Base-by-base conservation (phyloP, 768 basidiomycete species). In the Tylopilus sp. region DNA sequence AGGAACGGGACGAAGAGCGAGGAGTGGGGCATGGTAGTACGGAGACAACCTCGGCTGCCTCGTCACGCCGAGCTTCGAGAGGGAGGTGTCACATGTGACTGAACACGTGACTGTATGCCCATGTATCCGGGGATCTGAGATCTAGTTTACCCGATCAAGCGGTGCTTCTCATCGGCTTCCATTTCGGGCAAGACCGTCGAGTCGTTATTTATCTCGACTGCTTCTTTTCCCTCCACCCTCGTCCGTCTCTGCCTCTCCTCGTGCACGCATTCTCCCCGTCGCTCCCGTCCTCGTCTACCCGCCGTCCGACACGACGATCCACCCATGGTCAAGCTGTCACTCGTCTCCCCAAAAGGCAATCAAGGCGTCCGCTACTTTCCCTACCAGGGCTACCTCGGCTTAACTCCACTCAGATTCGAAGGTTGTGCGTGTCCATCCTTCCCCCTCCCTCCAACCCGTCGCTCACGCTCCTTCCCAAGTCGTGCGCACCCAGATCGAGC, bases 401-500 rank as follows among this genome's bases (percentile, higher is more conserved):
- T 93, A 64, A 91, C 88, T 40, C 83, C 86, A 51, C 74, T 92
- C 72, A 81, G 79, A 63, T 80, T 90, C 62, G 86, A 90, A 73
- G 91, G 91, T 69, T 70, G 86, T 85, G 52, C 60, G 82, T 78
- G 19, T 43, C 38, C 41, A 22, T 55, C 41, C 26, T 17, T 47
- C 54, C 38, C 41, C 24, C 42, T 54, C 41, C 16, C 30, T 37
- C 2, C 29, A 13, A 21, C 41, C 13, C 7, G 3, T 40, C 31
- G 17, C 51, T 56, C 57, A 51, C 10, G 53, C 6, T n/a, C 14
- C 6, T 48, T 21, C 52, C 51, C 59, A 40, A 88, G 83, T 86
- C 64, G 86, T 92, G 31, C 77, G 83, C 56, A 89, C 87, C 38
- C 79, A 76, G 56, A 72, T 86, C 48, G 89, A 91, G 60, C 78